Percentiles rank a stretch among this genome's conserved stretches.
These are phyloP conservation scores for Trichosporon sp. DNA, from an alignment of 1,284 basidiomycete genomes.

Conservation along the genomic window DNA sequence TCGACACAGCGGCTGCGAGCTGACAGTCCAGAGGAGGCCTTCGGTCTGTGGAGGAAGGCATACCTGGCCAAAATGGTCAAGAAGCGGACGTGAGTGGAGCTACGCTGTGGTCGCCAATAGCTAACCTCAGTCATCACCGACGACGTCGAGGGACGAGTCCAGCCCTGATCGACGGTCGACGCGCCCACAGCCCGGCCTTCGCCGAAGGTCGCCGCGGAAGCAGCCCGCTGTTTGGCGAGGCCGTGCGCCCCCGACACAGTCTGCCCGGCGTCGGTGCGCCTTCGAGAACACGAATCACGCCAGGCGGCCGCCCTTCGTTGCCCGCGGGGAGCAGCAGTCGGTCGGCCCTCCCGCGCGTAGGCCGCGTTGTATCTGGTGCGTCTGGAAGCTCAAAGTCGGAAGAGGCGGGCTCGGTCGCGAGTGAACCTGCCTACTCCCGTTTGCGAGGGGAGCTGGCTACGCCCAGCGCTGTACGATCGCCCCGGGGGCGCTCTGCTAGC, in stretches of 20 bases:
- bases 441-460: constrained; percentile 30
- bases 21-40: constrained; percentile 30
- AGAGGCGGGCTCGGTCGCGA: constrained; percentile 20
- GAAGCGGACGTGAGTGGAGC: constrained; percentile 23
- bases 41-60: constrained; percentile 33
- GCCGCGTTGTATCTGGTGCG: background rate
- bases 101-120: background rate
- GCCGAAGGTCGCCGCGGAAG: background rate
- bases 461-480: background rate
- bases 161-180: background rate
- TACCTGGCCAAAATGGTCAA: constrained; percentile 23
- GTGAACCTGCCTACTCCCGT: constrained; percentile 41
- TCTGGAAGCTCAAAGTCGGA: constrained; percentile 5
- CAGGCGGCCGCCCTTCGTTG: background rate
- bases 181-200: constrained; percentile 1
- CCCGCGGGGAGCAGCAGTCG: background rate
- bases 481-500: background rate
- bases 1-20: background rate
- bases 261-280: background rate
- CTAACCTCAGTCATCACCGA: constrained; percentile 1
- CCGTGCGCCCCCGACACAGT: constrained; percentile 3
- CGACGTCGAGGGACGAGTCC: background rate
- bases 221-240: background rate
- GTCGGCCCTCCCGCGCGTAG: background rate
- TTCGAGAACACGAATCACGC: background rate